Conservation (phyloP, 495 filamentous ascomycete species). For the Annulohypoxylon moriforme region DNA sequence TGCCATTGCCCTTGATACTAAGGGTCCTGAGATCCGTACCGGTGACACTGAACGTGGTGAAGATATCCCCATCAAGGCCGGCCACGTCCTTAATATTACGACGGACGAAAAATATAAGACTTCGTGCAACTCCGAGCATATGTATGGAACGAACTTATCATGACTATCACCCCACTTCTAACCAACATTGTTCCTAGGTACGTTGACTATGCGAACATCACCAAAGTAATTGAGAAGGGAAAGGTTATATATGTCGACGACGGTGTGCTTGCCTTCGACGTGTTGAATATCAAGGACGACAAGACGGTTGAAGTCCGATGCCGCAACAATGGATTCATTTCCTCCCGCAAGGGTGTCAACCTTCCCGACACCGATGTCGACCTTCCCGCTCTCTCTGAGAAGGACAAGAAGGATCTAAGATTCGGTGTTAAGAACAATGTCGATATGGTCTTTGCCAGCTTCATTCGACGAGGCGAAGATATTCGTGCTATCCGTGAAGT, state of each 20-base stretch:
- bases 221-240: constrained; percentile 93
- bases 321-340: constrained; percentile 97
- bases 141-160: constrained; percentile 68
- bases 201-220: constrained; percentile 99
- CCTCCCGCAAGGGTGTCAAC: constrained; percentile 98
- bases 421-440: constrained; percentile 98
- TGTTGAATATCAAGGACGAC: constrained; percentile 85
- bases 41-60: constrained; percentile 87
- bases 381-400: constrained; percentile 97
- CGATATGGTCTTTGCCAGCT: constrained; percentile 99
- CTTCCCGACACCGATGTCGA: constrained; percentile 98
- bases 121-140: constrained; percentile 85
- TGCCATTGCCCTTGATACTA: constrained; percentile 97
- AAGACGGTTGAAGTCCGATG: constrained; percentile 86
- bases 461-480: constrained; percentile 92
- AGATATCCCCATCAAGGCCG: constrained; percentile 87
- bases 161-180: not conserved
- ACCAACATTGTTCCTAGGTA: constrained; percentile 68
- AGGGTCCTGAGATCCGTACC: constrained; percentile 98
- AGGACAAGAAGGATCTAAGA: constrained; percentile 90
- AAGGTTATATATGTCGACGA: constrained; percentile 99
- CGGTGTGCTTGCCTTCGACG: constrained; percentile 94
- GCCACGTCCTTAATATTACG: constrained; percentile 89
- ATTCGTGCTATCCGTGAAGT: constrained; percentile 92
- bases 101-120: constrained; percentile 96